Evolutionary conservation across 1,139 yeast genomes (phyloP).

Genomic region (Lodderomyces beijingensis): DNA sequence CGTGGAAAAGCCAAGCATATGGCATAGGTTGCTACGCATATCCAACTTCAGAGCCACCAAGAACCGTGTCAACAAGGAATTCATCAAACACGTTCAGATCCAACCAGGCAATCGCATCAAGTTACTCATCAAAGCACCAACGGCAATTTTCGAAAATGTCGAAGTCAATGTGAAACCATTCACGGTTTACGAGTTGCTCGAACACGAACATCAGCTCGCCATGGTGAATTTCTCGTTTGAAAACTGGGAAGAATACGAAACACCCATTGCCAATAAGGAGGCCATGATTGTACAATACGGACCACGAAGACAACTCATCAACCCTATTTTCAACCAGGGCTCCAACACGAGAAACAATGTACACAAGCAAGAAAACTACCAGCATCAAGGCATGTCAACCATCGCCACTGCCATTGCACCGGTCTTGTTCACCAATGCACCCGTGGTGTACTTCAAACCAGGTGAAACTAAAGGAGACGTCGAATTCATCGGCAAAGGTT

Average conservation of each 20-base stretch:
- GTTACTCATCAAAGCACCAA: constrained; percentile 61
- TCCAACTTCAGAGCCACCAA: constrained; percentile 75
- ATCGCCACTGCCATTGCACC: constrained; percentile 91
- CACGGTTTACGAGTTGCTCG: constrained; percentile 66
- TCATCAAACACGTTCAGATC: constrained; percentile 53
- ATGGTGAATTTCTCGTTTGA: constrained; percentile 78
- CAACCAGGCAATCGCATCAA: constrained; percentile 63
- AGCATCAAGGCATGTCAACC: constrained; percentile 68
- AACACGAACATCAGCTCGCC: constrained; percentile 83
- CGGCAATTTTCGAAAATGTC: constrained; percentile 39
- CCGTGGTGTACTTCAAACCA: constrained; percentile 65
- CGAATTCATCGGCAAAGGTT: constrained; percentile 83
- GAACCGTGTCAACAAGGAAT: constrained; percentile 63
- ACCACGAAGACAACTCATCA: constrained; percentile 79
- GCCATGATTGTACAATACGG: constrained; percentile 86
- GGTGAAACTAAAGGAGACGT: constrained; percentile 39
- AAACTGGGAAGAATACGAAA: constrained; percentile 84
- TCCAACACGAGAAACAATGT: constrained; percentile 79
- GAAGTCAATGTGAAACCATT: constrained; percentile 46
- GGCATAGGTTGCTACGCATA: constrained; percentile 72
- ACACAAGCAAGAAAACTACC: constrained; percentile 78
- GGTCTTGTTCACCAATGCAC: constrained; percentile 77
- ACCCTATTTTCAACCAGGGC: constrained; percentile 80
- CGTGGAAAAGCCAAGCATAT: constrained; percentile 68
- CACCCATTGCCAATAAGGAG: constrained; percentile 80